A percentile compares a stretch with the other conserved stretches of the same genome.
Conservation (phyloP, 2,329 filamentous ascomycete species). For the Ceratocystis lukuohia region DNA sequence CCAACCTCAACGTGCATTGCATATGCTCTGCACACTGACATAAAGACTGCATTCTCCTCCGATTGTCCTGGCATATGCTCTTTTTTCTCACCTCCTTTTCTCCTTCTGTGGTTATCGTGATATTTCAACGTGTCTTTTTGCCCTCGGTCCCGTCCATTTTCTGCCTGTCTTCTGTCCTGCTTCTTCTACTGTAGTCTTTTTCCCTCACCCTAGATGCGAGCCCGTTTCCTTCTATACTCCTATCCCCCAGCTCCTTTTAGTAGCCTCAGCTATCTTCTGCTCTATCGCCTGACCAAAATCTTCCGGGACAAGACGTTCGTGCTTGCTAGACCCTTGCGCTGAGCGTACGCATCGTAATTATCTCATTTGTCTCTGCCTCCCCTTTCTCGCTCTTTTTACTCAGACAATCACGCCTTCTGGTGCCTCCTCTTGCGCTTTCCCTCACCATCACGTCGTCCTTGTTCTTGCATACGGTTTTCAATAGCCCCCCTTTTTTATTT, state of each 20-base stretch:
- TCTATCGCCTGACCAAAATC: constrained; percentile 1
- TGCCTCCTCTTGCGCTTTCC: too few relatives aligned
- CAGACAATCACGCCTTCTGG: too few relatives aligned
- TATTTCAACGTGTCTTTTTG: neutral
- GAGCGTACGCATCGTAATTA: too few relatives aligned
- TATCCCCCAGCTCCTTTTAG: neutral
- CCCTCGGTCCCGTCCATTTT: neutral
- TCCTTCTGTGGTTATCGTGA: neutral
- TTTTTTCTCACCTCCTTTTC: neutral
- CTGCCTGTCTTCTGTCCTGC: neutral
- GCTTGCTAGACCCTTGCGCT: too few relatives aligned
- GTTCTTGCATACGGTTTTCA: too few relatives aligned
- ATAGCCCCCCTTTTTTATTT: too few relatives aligned
- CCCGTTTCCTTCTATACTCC: neutral
- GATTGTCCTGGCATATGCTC: neutral
- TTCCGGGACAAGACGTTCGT: too few relatives aligned
- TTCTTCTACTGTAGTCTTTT: neutral
- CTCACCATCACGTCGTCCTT: too few relatives aligned
- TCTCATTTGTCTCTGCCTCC: too few relatives aligned
- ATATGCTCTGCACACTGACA: neutral
- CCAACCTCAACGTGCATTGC: too few relatives aligned
- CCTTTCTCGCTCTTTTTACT: too few relatives aligned
- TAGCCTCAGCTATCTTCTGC: neutral
- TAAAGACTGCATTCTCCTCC: neutral
- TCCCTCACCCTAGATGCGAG: neutral